Percentiles rank a stretch among this genome's conserved stretches.
Conservation (phyloP, 140 eudicot species). For the Oenanthe javanica region DNA sequence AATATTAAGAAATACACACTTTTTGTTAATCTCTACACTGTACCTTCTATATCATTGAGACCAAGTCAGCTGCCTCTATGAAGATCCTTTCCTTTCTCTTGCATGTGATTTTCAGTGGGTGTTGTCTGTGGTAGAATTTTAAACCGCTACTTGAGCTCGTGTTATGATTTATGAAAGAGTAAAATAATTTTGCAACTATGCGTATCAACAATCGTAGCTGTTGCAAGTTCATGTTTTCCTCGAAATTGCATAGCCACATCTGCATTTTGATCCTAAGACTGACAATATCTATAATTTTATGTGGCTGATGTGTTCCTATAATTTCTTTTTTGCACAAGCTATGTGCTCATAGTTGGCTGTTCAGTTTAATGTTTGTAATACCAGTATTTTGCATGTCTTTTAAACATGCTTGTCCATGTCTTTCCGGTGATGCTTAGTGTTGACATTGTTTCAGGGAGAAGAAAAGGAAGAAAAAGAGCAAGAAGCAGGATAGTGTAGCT, state of each 20-base stretch:
- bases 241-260: not conserved
- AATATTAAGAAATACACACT: not conserved
- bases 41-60: not conserved
- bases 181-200: not conserved
- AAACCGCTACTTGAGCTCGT: not conserved
- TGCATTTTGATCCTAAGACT: not conserved
- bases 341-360: not conserved
- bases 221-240: not conserved
- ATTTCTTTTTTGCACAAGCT: not conserved
- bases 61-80: not conserved
- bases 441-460: slow-evolving; percentile 20
- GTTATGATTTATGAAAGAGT: not conserved
- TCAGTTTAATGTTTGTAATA: not conserved
- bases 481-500: slow-evolving; percentile 33
- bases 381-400: not conserved
- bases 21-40: not conserved
- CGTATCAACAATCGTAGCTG: not conserved
- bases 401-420: slow-evolving; percentile 15
- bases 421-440: slow-evolving; percentile 11
- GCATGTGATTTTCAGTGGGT: not conserved
- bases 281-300: too few relatives aligned
- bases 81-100: not conserved
- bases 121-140: not conserved
- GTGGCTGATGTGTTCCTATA: too few relatives aligned
- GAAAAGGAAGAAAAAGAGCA: slow-evolving; percentile 44